Conservation (phyloP, 257 asterid species). For the Solanum dulcamara region DNA sequence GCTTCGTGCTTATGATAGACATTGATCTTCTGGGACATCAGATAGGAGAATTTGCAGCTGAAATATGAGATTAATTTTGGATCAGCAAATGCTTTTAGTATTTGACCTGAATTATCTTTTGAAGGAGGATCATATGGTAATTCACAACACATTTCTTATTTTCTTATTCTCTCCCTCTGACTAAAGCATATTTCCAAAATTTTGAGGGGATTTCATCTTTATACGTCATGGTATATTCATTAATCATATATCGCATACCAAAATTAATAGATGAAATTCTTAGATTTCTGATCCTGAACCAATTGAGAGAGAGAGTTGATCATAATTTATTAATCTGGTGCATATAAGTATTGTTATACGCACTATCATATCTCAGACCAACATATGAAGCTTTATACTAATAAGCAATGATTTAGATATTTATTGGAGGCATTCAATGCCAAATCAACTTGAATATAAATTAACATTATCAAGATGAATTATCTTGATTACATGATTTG, state of each 20-base stretch:
- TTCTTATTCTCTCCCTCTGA: background rate
- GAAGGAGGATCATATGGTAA: background rate
- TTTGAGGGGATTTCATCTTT: background rate
- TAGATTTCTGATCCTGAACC: background rate
- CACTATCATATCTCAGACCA: too few species aligned
- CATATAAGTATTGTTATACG: background rate
- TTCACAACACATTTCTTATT: background rate
- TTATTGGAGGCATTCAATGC: background rate
- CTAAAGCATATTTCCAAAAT: background rate
- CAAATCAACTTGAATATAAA: background rate
- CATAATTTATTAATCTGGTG: background rate
- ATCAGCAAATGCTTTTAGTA: too few species aligned
- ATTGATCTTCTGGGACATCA: background rate
- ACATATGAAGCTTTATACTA: background rate
- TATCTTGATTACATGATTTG: background rate
- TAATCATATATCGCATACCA: background rate
- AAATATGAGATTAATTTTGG: background rate
- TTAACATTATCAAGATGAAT: background rate
- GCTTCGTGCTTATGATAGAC: background rate
- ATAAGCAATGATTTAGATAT: background rate
- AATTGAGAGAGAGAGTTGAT: too few species aligned
- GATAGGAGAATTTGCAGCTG: too few species aligned
- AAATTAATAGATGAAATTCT: too few species aligned
- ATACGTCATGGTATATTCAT: background rate
- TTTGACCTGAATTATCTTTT: background rate